Evolutionary conservation across 2,329 filamentous ascomycete genomes (phyloP), one percentile per base, ranked within the genome.

Genomic region (Fusarium sarcochroum): DNA sequence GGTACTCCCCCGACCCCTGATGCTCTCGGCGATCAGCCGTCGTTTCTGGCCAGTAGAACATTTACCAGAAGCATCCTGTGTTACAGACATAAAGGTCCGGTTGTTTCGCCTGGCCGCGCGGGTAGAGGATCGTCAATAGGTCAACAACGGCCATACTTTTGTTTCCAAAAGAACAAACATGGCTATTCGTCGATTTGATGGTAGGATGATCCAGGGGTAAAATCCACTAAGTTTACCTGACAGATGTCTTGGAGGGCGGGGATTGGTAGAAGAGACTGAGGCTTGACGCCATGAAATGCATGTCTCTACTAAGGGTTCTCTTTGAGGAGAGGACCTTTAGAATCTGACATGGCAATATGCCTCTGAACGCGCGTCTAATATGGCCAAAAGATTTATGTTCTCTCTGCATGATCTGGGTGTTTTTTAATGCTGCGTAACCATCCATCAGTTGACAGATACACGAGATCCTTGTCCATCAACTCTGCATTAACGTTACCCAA

Each of bases 101-200:
- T 46, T 67, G 71, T 73, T 73, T 73, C 71, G 71, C 53, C 57
- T 68, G 60, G 56, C 67, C 71, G 71, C 71, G 71, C 71, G 71
- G 71, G 58, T 73, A 73, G 48, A 38, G 30, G 49, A 49, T 59
- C 54, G 23, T 5, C 59, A 32, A 21, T 34, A 34, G 30, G 23
- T 44, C 47, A 42, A 27, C 50, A 41, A 41, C 23, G 20, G 20
- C 25, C 25, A 23, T 18, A 23, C 38, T 44, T 56, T 58, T 68
- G 35, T 40, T 54, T 49, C 25, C 38, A 41, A 23, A 32, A 37
- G 14, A 41, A 52, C 32, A 11, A 38, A 37, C 34, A 37, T 20
- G 42, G 41, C 27, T 30, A 30, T 30, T 14, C 40, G 38, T 55
- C 42, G 27, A 34, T 57, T 20, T 21, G n/a, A 17, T 45, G 41